Evolutionary conservation across 2,329 filamentous ascomycete genomes (phyloP), one percentile per base, ranked within the genome.

Genomic region (Sporothrix inflata): DNA sequence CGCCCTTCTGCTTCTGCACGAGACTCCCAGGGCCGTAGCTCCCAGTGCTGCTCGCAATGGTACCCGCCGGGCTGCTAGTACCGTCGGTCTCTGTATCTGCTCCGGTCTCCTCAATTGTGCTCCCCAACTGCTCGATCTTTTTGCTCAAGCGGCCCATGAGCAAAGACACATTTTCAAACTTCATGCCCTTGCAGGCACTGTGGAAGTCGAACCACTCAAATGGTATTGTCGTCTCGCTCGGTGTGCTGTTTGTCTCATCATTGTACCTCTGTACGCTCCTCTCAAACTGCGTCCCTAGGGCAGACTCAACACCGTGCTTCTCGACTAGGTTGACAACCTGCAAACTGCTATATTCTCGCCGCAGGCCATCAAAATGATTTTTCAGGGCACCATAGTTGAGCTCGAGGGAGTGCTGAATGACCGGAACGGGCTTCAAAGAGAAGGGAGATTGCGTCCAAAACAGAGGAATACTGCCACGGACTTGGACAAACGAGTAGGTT

Each of bases 161-260:
- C 38, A 91, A 84, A 72, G 90, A 92, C 14, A 98, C 94, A 73
- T 98, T 98, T 78, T 98, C 95, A 78, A 98, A 99, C 76, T 94
- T 97, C 95, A 99, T 98, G 0, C 96, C 96, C 19, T 94, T 91
- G 78, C 96, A 98, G 38, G 92, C 92, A 21, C 90, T 87, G 80
- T 98, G 96, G 77, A 99, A 99, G 79, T 99, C 96, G 77, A 98
- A 99, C 96, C 96, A 99, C 79, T 97, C 93, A 78, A 97, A 97
- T 0, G 85, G 86, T 14, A 96, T 82, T 21, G 70, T 49, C 11
- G 84, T 79, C 8, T 80, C 77, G 1, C 75, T 75, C 1, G 80
- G 19, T 75, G 79, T 27, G 4, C 85, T 84, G 9, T 7, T 55
- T 4, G 67, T 30, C 55, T 87, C 84, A 8, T 90, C 85, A 75